Conservation (phyloP, 129 eudicot species). For the Kitagawia praeruptora region DNA sequence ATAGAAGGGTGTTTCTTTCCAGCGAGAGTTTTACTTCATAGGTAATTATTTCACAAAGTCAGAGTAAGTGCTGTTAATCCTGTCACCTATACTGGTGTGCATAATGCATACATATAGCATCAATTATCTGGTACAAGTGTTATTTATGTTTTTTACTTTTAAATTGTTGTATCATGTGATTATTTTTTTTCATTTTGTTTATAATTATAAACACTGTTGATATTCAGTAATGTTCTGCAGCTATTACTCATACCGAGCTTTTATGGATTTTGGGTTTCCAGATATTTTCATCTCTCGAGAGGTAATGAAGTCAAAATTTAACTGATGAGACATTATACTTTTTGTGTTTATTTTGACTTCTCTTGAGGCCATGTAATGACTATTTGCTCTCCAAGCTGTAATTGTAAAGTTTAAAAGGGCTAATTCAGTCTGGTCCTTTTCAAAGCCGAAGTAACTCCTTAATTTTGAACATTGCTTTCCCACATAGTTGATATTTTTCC, state of each 20-base stretch:
- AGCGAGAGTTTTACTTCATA: neutral
- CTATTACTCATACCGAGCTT: conserved; percentile 83
- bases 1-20: neutral
- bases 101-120: neutral
- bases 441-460: neutral
- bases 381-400: neutral
- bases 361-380: neutral
- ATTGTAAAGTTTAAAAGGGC: neutral
- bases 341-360: neutral
- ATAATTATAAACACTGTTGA: conserved; percentile 12
- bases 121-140: neutral
- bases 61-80: neutral
- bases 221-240: conserved; percentile 33
- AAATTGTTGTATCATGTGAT: neutral
- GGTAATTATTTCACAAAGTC: neutral
- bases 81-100: neutral
- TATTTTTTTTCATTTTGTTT: neutral
- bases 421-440: neutral
- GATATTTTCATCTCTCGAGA: conserved; percentile 93
- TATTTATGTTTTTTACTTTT: neutral
- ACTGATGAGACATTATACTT: neutral
- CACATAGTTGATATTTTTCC: neutral
- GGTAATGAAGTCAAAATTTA: conserved; percentile 25
- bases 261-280: conserved; percentile 91
- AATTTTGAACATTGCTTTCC: neutral